These are phyloP conservation scores for Dendrobium officinale DNA, from an alignment of 106 monocot genomes.

Conservation along the genomic window DNA sequence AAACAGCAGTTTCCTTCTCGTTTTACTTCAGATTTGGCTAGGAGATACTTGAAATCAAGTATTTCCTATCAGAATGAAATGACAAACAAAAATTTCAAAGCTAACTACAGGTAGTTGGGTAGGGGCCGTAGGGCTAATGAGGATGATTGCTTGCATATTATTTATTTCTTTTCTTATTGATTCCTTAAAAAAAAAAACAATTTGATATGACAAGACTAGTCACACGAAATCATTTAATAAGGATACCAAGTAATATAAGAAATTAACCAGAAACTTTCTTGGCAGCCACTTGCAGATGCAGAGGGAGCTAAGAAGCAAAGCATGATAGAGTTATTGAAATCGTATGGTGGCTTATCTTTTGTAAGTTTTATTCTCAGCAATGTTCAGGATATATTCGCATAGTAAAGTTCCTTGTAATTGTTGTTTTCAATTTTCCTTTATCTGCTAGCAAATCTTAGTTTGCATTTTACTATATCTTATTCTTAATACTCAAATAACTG, in stretches of 20 bases:
- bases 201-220: background rate
- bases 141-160: background rate
- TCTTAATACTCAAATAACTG: background rate
- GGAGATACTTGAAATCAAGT: too few species aligned
- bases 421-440: background rate
- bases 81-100: background rate
- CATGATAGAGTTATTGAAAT: slow-evolving; percentile 74
- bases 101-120: background rate
- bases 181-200: background rate
- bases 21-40: too few species aligned
- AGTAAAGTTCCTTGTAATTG: background rate
- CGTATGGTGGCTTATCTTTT: slow-evolving; percentile 75
- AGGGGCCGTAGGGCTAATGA: background rate
- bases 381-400: background rate
- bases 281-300: slow-evolving; percentile 90
- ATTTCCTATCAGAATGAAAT: background rate
- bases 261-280: slow-evolving; percentile 9
- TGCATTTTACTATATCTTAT: background rate
- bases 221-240: background rate
- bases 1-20: too few species aligned
- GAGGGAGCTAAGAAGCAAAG: slow-evolving; percentile 79
- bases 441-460: background rate
- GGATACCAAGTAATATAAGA: background rate
- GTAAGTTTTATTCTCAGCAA: slow-evolving; percentile 39
- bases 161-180: background rate